These are phyloP conservation scores for Cadophora malorum DNA, from an alignment of 2,329 filamentous ascomycete species.

Conservation along the genomic window DNA sequence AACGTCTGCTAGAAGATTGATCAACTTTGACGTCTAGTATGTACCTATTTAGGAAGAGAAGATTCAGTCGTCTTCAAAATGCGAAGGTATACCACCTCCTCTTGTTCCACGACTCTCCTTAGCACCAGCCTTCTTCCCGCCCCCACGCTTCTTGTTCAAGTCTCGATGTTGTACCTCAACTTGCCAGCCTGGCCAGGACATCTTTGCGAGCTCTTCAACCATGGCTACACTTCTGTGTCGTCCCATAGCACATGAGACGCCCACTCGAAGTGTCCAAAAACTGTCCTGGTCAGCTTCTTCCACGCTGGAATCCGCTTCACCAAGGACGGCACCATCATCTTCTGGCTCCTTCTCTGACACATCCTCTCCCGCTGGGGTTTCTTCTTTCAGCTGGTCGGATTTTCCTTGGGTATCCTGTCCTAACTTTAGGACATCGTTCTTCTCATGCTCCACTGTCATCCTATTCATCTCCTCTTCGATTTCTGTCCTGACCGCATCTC, in stretches of 20 bases:
- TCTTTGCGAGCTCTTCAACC: slow-evolving; percentile 31
- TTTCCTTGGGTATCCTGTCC: slow-evolving; percentile 1
- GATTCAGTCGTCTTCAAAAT: slow-evolving; percentile 16
- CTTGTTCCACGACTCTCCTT: slow-evolving; percentile 25
- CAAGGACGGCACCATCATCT: not conserved
- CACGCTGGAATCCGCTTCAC: slow-evolving; percentile 8
- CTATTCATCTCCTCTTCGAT: slow-evolving; percentile 23
- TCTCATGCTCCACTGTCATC: slow-evolving; percentile 16
- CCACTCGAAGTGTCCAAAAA: slow-evolving; percentile 22
- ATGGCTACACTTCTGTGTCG: slow-evolving; percentile 37
- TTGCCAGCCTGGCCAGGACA: slow-evolving; percentile 35
- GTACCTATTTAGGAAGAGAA: not conserved
- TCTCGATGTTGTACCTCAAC: slow-evolving; percentile 32
- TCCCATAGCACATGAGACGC: slow-evolving; percentile 34
- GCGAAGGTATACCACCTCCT: slow-evolving; percentile 17
- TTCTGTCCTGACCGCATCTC: slow-evolving; percentile 28
- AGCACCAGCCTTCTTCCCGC: slow-evolving; percentile 21
- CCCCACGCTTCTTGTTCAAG: slow-evolving; percentile 27
- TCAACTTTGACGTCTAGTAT: too few species aligned
- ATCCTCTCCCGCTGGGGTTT: not conserved
- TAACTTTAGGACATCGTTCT: slow-evolving; percentile 14
- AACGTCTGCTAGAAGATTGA: not conserved
- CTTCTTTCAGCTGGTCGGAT: not conserved
- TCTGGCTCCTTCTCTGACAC: not conserved
- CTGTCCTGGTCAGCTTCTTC: slow-evolving; percentile 9